These are phyloP conservation scores for Ascochyta pisi DNA, from an alignment of 2,329 filamentous ascomycete genomes.

Conservation along the genomic window DNA sequence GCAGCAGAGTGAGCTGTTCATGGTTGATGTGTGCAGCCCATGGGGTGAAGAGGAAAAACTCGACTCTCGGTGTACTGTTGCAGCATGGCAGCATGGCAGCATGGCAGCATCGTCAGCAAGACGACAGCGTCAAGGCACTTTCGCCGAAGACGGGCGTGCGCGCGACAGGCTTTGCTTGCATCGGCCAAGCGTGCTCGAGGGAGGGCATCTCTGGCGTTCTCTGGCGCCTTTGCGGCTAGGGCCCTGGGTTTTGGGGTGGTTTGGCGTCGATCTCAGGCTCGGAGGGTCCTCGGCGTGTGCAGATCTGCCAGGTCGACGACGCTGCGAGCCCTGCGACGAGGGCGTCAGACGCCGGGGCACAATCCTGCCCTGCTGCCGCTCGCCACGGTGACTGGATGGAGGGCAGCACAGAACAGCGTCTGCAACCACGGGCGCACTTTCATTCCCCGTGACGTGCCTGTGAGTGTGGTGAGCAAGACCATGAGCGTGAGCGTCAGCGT, in stretches of 20 bases:
- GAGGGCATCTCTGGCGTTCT: slow-evolving; percentile 8
- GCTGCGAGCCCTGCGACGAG: background rate
- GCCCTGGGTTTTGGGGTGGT: slow-evolving; percentile 6
- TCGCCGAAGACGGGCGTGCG: slow-evolving; percentile 10
- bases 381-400: background rate
- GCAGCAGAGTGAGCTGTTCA: slow-evolving; percentile 18
- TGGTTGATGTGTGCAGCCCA: slow-evolving; percentile 23
- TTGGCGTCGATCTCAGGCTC: slow-evolving; percentile 19
- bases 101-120: background rate
- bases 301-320: slow-evolving; percentile 14
- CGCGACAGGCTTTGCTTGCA: slow-evolving; percentile 12
- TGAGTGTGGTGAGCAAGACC: background rate
- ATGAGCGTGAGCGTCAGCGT: too few relatives aligned
- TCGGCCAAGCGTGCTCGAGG: slow-evolving; percentile 13
- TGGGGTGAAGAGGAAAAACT: background rate
- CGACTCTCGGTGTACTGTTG: background rate
- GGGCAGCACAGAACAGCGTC: background rate
- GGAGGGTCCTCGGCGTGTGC: slow-evolving; percentile 19
- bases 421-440: background rate
- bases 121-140: background rate
- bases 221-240: slow-evolving; percentile 11
- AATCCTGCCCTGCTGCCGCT: background rate
- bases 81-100: background rate
- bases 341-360: background rate
- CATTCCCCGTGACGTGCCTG: background rate